These are phyloP conservation scores for Penicillium sp. DNA, from an alignment of 2,329 filamentous ascomycete genomes.

Conservation along the genomic window DNA sequence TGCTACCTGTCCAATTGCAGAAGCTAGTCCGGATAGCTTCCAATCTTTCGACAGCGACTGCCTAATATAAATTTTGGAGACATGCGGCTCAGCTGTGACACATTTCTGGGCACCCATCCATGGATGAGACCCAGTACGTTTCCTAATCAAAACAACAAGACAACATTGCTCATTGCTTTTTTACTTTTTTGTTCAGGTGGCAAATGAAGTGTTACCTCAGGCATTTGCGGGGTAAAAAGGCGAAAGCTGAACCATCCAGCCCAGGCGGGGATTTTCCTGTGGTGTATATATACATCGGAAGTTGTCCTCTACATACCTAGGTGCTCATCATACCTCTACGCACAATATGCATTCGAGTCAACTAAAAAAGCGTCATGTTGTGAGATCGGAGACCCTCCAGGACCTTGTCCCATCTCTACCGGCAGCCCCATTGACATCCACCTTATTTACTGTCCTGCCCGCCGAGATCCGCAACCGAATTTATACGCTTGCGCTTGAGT, in stretches of 20 bases:
- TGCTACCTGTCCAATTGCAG: too few relatives aligned
- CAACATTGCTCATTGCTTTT: background rate
- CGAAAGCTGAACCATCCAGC: background rate
- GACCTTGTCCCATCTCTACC: slow-evolving; percentile 2
- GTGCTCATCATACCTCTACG: background rate
- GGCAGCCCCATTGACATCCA: background rate
- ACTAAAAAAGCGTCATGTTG: background rate
- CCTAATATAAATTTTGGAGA: background rate
- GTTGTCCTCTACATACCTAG: background rate
- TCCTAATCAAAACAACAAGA: background rate
- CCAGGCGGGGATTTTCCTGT: background rate
- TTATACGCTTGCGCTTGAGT: background rate
- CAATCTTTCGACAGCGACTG: background rate
- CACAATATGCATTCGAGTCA: background rate
- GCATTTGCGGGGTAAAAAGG: background rate
- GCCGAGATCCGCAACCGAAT: slow-evolving; percentile 1
- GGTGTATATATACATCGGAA: background rate
- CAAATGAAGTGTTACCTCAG: background rate
- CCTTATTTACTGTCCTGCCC: background rate
- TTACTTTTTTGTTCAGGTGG: background rate
- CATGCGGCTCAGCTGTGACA: background rate
- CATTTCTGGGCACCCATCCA: background rate
- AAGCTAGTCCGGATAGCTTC: background rate
- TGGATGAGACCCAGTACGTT: background rate
- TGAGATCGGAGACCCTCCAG: background rate